Evolutionary conservation across 148 eudicot genomes (phyloP).

Genomic region (Silene uniflora): DNA sequence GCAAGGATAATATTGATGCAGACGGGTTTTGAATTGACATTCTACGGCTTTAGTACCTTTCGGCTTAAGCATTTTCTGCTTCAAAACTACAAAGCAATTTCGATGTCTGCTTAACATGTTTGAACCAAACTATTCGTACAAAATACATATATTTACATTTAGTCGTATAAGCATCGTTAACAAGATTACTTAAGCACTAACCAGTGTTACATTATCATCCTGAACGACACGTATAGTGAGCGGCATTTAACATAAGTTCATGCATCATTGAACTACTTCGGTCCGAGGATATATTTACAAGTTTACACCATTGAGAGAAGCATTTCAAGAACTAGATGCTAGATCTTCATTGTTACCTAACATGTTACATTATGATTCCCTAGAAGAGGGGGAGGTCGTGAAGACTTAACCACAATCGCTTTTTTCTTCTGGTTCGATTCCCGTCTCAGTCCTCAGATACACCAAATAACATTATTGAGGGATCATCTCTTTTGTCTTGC

Average conservation of each 20-base stretch:
- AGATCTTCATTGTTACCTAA: not conserved
- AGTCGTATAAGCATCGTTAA: too few species aligned
- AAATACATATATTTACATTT: not conserved
- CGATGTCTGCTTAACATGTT: not conserved
- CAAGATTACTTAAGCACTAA: not conserved
- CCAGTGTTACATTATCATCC: not conserved
- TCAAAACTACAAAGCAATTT: not conserved
- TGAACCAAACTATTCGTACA: not conserved
- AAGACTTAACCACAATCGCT: not conserved
- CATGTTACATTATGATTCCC: not conserved
- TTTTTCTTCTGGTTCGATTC: not conserved
- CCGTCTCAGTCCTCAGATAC: not conserved
- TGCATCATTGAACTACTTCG: not conserved
- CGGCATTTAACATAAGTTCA: not conserved
- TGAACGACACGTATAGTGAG: too few species aligned
- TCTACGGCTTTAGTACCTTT: too few species aligned
- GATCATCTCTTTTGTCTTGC: not conserved
- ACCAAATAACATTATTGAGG: not conserved
- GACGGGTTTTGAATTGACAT: too few species aligned
- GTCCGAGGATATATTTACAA: not conserved
- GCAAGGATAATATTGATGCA: too few species aligned
- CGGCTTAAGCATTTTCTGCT: not conserved
- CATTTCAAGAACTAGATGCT: too few species aligned
- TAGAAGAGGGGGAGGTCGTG: not conserved
- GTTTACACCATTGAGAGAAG: not conserved